These are phyloP conservation scores for Tylopilus sp. DNA, from an alignment of 1,284 basidiomycete genomes.

Conservation along the genomic window DNA sequence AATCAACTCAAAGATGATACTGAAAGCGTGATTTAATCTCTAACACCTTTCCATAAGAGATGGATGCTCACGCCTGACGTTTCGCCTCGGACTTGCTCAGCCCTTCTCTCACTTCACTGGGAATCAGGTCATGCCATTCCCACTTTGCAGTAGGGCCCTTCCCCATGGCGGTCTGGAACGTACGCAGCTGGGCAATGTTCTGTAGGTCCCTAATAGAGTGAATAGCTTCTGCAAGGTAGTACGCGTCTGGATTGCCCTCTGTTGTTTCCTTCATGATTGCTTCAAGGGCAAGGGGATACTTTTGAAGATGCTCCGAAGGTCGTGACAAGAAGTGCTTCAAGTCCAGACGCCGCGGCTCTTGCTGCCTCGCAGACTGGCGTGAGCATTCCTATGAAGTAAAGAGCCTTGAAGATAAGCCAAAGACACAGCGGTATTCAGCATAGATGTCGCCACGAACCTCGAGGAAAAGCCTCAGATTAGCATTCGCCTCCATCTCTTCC, in stretches of 20 bases:
- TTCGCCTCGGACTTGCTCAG: constrained; percentile 77
- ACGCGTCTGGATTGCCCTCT: constrained; percentile 71
- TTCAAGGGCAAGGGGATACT: constrained; percentile 84
- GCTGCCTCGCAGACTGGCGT: constrained; percentile 57
- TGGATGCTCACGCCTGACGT: constrained; percentile 75
- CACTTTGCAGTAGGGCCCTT: constrained; percentile 68
- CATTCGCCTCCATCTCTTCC: constrained; percentile 79
- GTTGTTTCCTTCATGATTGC: constrained; percentile 81
- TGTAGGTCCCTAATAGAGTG: constrained; percentile 74
- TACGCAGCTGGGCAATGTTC: constrained; percentile 69
- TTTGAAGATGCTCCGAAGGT: constrained; percentile 84
- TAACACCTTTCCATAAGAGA: background rate
- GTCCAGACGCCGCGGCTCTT: constrained; percentile 75
- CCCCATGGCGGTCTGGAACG: constrained; percentile 84
- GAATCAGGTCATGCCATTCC: constrained; percentile 86
- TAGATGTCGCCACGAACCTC: constrained; percentile 53
- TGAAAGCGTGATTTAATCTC: constrained; percentile 30
- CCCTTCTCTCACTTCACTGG: constrained; percentile 55
- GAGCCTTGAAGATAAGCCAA: constrained; percentile 8
- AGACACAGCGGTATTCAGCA: background rate
- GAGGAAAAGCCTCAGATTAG: constrained; percentile 80
- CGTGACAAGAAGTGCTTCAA: constrained; percentile 84
- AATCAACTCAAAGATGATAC: constrained; percentile 92
- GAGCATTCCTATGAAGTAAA: constrained; percentile 42
- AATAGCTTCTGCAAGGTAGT: constrained; percentile 73